Evolutionary conservation across 192 early-diverging fungal genomes (phyloP).

Genomic region (Coemansia sp.): DNA sequence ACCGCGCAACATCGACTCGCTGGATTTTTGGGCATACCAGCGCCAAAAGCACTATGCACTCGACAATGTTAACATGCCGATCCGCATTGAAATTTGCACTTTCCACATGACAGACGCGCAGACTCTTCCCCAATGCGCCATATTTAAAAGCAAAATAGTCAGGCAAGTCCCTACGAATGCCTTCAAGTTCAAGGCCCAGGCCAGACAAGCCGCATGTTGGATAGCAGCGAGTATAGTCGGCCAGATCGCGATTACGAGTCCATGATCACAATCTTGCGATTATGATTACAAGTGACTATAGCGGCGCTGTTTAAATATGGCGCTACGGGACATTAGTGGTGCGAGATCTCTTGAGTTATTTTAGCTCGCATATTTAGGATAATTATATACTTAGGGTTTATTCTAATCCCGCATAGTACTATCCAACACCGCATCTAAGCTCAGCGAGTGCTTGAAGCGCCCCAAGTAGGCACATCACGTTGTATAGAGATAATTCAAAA

Average conservation of each 20-base stretch:
- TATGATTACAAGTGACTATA: too few relatives aligned
- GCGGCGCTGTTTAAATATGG: too few relatives aligned
- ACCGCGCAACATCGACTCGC: not conserved
- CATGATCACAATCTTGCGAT: too few relatives aligned
- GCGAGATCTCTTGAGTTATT: too few relatives aligned
- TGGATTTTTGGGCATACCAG: not conserved
- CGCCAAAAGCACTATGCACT: not conserved
- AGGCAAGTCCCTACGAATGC: not conserved
- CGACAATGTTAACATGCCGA: not conserved
- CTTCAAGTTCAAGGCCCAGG: not conserved
- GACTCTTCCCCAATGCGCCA: not conserved
- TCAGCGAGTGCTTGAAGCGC: not conserved
- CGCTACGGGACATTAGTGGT: too few relatives aligned
- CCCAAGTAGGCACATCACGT: not conserved
- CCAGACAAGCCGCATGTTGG: not conserved
- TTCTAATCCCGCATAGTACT: too few relatives aligned
- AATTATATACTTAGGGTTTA: too few relatives aligned
- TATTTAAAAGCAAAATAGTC: not conserved
- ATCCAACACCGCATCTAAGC: too few relatives aligned
- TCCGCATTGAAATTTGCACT: not conserved
- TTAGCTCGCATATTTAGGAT: too few relatives aligned
- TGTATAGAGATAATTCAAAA: not conserved
- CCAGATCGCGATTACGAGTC: too few relatives aligned
- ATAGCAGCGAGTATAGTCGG: too few relatives aligned
- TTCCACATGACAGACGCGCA: not conserved